Base-by-base conservation (phyloP, 371 early-diverging fungal genomes). In the Gilbertella persicaria region DNA sequence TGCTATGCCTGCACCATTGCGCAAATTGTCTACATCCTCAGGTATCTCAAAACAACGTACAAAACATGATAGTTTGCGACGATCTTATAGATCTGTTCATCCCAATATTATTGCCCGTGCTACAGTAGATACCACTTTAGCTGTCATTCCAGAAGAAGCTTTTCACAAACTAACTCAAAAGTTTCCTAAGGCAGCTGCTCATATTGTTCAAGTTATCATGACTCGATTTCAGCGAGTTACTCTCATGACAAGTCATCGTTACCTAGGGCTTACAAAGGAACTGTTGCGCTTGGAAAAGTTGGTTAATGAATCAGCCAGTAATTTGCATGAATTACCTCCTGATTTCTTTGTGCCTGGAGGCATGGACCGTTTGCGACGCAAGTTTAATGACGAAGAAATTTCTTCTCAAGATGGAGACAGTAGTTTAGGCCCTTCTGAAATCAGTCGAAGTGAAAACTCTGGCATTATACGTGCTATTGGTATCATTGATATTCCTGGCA, bases 151-250 rank as follows among this genome's bases (percentile, higher is more conserved):
- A 3, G 95, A 88, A 36, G 89, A 90, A 54, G 96, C 97, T 0
- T 98, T 98, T 60, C 87, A 86, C 48, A 82, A 89, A 29, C 69
- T 98, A 29, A 86, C 90, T 1, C 86, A 87, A 62, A 93, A 93
- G 59, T 95, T 92, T 67, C 97, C 98, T 8, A 88, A 87, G 57
- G 91, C 98, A 0, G 94, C 92, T 1, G 94, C 96, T 17, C 96
- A 97, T 58, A 95, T 98, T 43, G 89, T 92, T 2, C 96, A 95
- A 60, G 96, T 97, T 33, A 95, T 98, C 48, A 66, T 98, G 48
- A 93, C 97, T 2, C 84, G 97, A 19, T 93, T 97, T 66, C 95
- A 96, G 66, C 83, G 99, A 3, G 97, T 97, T 30, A 97, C 98
- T 0, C 85, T 96, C 60, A 80, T 89, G 60, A 94, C 96, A 6